Conservation (phyloP, 441 rosid genomes). For the Hura crepitans region DNA sequence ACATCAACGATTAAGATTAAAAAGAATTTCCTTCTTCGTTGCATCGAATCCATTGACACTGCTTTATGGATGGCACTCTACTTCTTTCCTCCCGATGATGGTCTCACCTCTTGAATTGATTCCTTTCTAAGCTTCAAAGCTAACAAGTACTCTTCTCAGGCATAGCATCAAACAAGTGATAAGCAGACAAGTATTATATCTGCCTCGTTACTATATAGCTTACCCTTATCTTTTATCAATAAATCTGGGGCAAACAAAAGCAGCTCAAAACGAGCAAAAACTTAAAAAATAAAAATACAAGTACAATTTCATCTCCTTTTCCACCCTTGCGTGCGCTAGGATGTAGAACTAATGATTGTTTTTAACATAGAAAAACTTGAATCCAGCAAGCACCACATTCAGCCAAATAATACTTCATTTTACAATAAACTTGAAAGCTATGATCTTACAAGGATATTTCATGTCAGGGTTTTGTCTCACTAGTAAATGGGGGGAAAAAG, state of each 20-base stretch:
- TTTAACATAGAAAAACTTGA: no score
- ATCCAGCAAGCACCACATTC: conserved; percentile 2
- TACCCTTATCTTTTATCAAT: no score
- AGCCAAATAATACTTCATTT: conserved; percentile 2
- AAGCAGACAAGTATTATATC: not conserved
- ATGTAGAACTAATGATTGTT: no score
- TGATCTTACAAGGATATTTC: not conserved
- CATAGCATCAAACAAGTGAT: not conserved
- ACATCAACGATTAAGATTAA: no score
- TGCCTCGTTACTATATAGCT: no score
- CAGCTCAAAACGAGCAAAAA: not conserved
- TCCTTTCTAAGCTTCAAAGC: not conserved
- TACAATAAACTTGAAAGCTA: conserved; percentile 5
- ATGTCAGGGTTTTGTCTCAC: not conserved
- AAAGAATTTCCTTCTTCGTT: not conserved
- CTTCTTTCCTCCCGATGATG: not conserved
- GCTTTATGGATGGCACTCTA: not conserved
- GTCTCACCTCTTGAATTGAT: not conserved
- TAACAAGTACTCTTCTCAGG: not conserved
- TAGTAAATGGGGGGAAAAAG: not conserved
- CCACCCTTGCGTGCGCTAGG: no score
- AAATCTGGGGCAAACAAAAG: not conserved
- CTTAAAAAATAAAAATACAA: no score
- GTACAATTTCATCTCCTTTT: no score
- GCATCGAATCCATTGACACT: not conserved